phyloP scores from a whole-genome alignment of 192 early-diverging fungal species.

The Gigaspora rosea region DNA sequence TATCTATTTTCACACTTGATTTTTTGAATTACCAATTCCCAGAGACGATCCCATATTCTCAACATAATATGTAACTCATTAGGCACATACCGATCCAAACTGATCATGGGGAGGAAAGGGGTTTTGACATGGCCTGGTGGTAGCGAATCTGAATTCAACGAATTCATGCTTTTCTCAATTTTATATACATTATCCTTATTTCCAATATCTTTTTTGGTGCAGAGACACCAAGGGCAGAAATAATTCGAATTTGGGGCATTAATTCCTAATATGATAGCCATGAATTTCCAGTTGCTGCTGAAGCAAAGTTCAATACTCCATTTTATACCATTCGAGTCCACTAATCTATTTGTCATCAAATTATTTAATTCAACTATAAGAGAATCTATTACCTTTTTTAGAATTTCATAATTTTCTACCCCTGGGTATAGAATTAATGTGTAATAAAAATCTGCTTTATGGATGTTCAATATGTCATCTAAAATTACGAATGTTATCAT shows the following conservation, averaged over 20 bases:
- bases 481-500: background rate
- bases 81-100: background rate
- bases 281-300: no score
- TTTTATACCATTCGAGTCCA: no score
- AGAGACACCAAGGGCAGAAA: no score
- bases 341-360: background rate
- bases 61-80: background rate
- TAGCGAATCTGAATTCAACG: no score
- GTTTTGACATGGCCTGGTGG: background rate
- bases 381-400: background rate
- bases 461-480: background rate
- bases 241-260: no score
- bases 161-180: no score
- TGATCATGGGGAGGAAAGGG: background rate
- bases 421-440: background rate
- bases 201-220: no score
- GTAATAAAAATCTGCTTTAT: background rate
- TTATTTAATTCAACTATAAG: background rate
- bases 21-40: constrained; percentile 1
- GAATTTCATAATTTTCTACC: background rate
- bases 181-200: no score
- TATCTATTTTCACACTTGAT: background rate
- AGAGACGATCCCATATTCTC: background rate
- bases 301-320: no score
- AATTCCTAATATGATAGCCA: no score